Base-by-base conservation (phyloP, 768 basidiomycete species). In the Pisolithus sp. region DNA sequence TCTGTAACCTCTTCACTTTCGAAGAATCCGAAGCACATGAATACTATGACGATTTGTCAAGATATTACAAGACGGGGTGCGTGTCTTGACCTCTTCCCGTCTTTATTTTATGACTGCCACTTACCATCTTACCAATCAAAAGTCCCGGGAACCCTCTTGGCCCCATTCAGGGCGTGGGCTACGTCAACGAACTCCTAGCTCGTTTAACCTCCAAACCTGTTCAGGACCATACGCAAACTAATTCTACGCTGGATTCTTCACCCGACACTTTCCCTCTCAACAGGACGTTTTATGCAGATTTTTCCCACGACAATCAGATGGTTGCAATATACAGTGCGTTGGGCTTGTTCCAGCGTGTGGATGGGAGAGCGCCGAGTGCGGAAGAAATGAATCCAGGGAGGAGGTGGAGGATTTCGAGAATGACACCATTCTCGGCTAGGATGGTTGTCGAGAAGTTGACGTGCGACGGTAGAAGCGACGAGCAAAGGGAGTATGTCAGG, bases 281-380 rank as follows among this genome's bases (percentile, higher is more conserved):
- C 55, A 77, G 80, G 49, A 73, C 72, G 17, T 59, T 89, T 43
- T 89, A 86, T 62, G 81, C 78, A n/a, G 89, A 94, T 67, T 91
- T 92, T 66, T 81, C 86, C 8, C 89, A 92, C 64, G 89, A 92
- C 63, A 89, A 92, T 64, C 74, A 86, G 61, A 88, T 94, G 80
- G 72, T 88, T 38, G 83, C 88, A 34, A 85, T 93, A 46, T 86
- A 83, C 57, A 62, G 76, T 67, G 69, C 88, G 62, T 51, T 80
- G 70, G 90, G 78, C 39, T 73, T 79, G 46, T 81, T 77, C 63
- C 64, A 52, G 6, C 77, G 76, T 54, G 50, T 58, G 0, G 40
- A 31, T 49, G 13, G 46, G 9, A 41, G n/a, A 23, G 18, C n/a
- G 18, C 63, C 57, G 2, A 49, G n/a, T 7, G 46, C 60, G 13